Evolutionary conservation across 805 yeast genomes (phyloP), one percentile per base, ranked within the genome.

Genomic region (Lipomyces lipofer): DNA sequence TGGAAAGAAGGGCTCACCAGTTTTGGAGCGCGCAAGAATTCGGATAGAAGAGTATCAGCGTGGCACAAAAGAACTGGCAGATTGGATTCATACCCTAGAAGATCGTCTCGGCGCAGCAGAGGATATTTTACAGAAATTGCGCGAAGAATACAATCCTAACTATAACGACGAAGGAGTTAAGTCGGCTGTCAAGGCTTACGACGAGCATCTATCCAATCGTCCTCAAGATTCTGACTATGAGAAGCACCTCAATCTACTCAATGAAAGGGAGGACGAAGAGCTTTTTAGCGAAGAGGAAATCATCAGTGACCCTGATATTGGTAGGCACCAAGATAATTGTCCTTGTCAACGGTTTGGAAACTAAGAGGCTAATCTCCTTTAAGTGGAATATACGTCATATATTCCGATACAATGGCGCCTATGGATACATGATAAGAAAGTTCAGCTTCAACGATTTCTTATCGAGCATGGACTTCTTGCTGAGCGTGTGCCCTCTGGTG

Each of bases 111-210:
- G 12, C 3, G 51, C 55, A 12, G 56, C 71, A 29, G 63, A 52
- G 32, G 59, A 33, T 2, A 75, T 86, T 15, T 66, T 88, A 47
- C 68, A 70, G 1, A 69, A 70, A 4, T 73, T 91, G 70, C 68
- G 75, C 7, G 65, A 73, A 2, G 78, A 79, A n/a, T 90, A 86
- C 69, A 88, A 89, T 63, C 88, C 86, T 45, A 86, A 89, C 64
- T 81, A 89, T 71, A 89, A 91, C 66, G 97, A 91, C 70, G 81
- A 82, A 6, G 95, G 91, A 0, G 97, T 91, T 17, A 88, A 88
- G 67, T 78, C 75, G 19, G 83, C 91, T 1, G 83, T 89, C 15
- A 73, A 78, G 17, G 72, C 64, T 15, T 69, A 70, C 66, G 67
- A 66, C 39, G 67, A 67, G 28, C 52, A 62, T 43, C 27, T 21